Base-by-base conservation (phyloP, 495 filamentous ascomycete species). In the Penicillium silybi region DNA sequence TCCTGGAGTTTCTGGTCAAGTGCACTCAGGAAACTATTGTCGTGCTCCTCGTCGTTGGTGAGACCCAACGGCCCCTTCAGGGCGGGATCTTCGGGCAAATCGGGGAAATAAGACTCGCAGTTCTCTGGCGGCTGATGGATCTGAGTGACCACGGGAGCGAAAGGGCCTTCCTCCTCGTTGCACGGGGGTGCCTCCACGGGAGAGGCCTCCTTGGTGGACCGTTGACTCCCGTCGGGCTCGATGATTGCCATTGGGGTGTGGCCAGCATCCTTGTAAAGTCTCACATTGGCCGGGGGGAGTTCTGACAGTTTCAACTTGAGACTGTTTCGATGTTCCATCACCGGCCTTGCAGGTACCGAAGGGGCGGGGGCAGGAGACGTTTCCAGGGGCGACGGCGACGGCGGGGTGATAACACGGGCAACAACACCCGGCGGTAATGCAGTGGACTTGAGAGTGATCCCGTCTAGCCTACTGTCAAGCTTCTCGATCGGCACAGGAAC, bases 201-300 rank as follows among this genome's bases (percentile, higher is more conserved):
- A 41, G 63, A 59, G 15, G 57, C 52, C 4, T 65, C 62, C 25
- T 57, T 53, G 2, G 70, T 67, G 16, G 70, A 63, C 17, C 58
- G 57, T 38, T 57, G 63, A 29, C 70, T 70, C 18, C 56, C 56
- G 43, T 72, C 72, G 2, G 46, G 53, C 39, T 72, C 74, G 47
- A 74, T 66, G 46, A 70, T 60, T 16, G 62, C 74, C 73, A 78
- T 78, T 1, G 74, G 74, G 10, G 74, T 78, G 50, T 78, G 74
- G 29, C 73, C 74, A 19, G 74, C 74, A 56, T 78, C 47, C 51
- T 66, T 63, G 22, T 64, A 55, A n/a, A 75, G 63, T 23, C 69
- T 73, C 35, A 58, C 67, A 53, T 68, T 66, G 17, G 68, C 67
- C 17, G 62, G 61, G 16, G 68, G 67, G 10, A 75, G 63, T 44